phyloP scores from a whole-genome alignment of 2,329 filamentous ascomycete species.

The Fusarium aywerte region DNA sequence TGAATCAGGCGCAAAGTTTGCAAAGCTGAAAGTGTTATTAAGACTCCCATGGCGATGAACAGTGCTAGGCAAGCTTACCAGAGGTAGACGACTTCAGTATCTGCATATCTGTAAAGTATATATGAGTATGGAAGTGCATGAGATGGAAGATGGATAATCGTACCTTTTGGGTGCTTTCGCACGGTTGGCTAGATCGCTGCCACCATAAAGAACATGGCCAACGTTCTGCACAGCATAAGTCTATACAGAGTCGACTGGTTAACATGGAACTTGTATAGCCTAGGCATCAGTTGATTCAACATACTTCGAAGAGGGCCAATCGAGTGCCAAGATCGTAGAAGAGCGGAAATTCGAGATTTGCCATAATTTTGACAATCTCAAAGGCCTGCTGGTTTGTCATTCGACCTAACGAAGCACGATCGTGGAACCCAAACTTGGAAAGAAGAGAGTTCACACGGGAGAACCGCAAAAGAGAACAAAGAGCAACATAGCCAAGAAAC shows the following conservation, averaged over 20 bases:
- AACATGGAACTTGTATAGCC: neutral
- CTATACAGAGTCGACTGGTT: constrained; percentile 35
- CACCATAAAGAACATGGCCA: constrained; percentile 51
- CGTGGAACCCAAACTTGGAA: constrained; percentile 48
- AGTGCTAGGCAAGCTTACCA: constrained; percentile 43
- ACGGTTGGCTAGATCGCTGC: constrained; percentile 51
- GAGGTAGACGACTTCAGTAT: constrained; percentile 53
- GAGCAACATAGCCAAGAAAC: constrained; percentile 47
- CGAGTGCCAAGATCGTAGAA: constrained; percentile 53
- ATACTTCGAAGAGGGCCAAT: constrained; percentile 56
- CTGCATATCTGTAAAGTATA: constrained; percentile 52
- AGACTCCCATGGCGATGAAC: neutral
- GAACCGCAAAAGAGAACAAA: constrained; percentile 54
- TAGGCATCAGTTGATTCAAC: neutral
- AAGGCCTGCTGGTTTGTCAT: constrained; percentile 60
- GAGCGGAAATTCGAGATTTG: constrained; percentile 53
- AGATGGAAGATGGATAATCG: neutral
- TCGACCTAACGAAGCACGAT: constrained; percentile 51
- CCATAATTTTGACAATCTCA: constrained; percentile 53
- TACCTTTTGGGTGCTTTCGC: constrained; percentile 52
- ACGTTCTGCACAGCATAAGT: constrained; percentile 56
- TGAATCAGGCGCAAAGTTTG: constrained; percentile 46
- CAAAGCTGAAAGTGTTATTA: constrained; percentile 43
- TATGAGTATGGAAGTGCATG: neutral
- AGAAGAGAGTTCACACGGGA: constrained; percentile 47